These are phyloP conservation scores for Larix kaempferi DNA, from an alignment of 75 land plant species.

Conservation along the genomic window DNA sequence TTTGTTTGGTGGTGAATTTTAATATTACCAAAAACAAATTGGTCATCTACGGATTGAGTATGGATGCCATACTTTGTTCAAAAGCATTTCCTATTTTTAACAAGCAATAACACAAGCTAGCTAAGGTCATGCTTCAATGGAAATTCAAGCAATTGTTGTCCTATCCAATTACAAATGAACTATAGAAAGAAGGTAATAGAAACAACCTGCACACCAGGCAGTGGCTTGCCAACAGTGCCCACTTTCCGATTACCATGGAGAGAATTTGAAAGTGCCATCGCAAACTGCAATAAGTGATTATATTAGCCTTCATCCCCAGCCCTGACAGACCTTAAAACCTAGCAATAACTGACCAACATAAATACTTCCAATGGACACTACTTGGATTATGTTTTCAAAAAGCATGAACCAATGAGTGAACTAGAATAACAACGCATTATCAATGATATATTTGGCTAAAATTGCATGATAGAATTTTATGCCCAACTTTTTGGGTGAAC, in stretches of 20 bases:
- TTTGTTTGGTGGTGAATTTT: too few relatives aligned
- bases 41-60: too few relatives aligned
- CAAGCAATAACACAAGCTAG: too few relatives aligned
- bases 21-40: too few relatives aligned
- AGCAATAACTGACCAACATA: not conserved
- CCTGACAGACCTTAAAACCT: not conserved
- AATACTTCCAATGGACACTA: not conserved
- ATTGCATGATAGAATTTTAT: too few relatives aligned
- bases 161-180: not conserved
- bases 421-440: not conserved
- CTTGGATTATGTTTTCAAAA: not conserved
- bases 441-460: too few relatives aligned
- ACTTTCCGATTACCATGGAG: conserved; percentile 67
- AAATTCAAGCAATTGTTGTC: not conserved
- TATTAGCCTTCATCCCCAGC: not conserved
- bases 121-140: not conserved
- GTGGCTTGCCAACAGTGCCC: conserved; percentile 93
- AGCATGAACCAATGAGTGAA: not conserved
- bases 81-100: too few relatives aligned
- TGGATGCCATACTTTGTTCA: too few relatives aligned
- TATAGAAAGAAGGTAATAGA: not conserved
- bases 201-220: conserved; percentile 86
- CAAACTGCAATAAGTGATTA: conserved; percentile 58
- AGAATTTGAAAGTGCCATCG: conserved; percentile 95
- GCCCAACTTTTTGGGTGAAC: too few relatives aligned